Evolutionary conservation across 768 basidiomycete species (phyloP), one percentile per base, ranked within the genome.

Genomic region (Kwoniella mangroviensis): DNA sequence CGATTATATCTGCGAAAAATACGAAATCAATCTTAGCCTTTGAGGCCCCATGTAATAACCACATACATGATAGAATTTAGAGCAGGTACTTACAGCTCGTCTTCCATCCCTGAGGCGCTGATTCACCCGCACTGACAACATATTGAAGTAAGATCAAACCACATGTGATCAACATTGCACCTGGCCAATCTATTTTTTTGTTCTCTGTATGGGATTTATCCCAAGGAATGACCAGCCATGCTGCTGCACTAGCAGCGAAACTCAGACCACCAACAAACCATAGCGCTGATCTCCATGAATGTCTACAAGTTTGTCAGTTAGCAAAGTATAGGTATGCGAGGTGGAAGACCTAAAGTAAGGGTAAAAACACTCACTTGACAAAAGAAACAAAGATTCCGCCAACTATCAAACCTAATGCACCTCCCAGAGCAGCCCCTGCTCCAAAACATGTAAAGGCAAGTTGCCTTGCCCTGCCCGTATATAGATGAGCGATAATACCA

Each of bases 371-470:
- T 63, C 67, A 86, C 85, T 60, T 24, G 53, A 83, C 83, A 7
- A 85, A 84, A 75, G 92, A 87, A 0, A 89, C 91, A 24, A 92
- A 82, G 1, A 90, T 83, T 15, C 91, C 92, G 13, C 93, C 92
- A 1, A 92, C 66, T 0, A 89, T 83, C 40, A 86, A 85, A 1
- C 94, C 92, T 13, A 93, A 82, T 0, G 88, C 90, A 0, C 87
- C 90, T 0, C 94, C 94, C 4, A 94, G 77, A 0, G 94, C 93
- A 0, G 91, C 92, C 26, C 94, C 94, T 0, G 92, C 92, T 0
- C 90, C 86, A 73, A 94, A 95, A 0, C 90, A 89, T 0, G 94
- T 88, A 71, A 95, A 96, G 0, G 93, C 94, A 0, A 89, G 81
- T 1, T 91, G 89, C 9, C 94, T 88, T 0, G 89, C 86, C 12